A percentile compares a stretch with the other conserved stretches of the same genome.
phyloP scores from a whole-genome alignment of 2,329 filamentous ascomycete species.

The Pseudopyricularia javanii region DNA sequence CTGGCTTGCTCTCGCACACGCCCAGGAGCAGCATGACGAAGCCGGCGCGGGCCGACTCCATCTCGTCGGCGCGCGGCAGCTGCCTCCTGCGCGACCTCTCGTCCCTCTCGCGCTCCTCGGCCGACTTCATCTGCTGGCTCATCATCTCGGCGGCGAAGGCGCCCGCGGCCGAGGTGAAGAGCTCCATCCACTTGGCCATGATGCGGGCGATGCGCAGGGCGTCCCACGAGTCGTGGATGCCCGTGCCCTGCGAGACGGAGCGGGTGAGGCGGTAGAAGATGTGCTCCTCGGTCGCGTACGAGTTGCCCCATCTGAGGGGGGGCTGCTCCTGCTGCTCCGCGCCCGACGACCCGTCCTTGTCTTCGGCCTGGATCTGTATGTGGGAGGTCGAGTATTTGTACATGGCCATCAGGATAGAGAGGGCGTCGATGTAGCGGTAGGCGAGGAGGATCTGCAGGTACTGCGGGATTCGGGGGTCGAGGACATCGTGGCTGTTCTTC shows the following conservation, averaged over 20 bases:
- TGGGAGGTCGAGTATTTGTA: slow-evolving; percentile 46
- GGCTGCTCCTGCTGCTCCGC: slow-evolving; percentile 6
- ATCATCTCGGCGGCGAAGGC: slow-evolving; percentile 35
- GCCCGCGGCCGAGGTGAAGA: slow-evolving; percentile 39
- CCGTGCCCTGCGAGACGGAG: slow-evolving; percentile 52
- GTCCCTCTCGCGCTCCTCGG: slow-evolving; percentile 7
- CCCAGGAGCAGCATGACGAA: slow-evolving; percentile 52
- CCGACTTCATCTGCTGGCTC: slow-evolving; percentile 17
- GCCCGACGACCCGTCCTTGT: slow-evolving; percentile 5
- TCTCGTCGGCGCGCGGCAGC: slow-evolving; percentile 36
- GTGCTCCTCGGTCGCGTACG: slow-evolving; percentile 65
- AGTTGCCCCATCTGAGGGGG: slow-evolving; percentile 37
- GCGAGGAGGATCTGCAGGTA: slow-evolving; percentile 45
- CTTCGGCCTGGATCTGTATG: slow-evolving; percentile 12
- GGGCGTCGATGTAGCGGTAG: slow-evolving; percentile 37
- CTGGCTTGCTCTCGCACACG: slow-evolving; percentile 44
- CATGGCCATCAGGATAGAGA: slow-evolving; percentile 41
- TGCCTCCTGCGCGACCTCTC: slow-evolving; percentile 11
- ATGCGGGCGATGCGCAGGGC: slow-evolving; percentile 35
- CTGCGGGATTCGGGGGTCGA: slow-evolving; percentile 46
- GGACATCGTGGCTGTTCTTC: slow-evolving; percentile 29
- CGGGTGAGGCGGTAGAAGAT: slow-evolving; percentile 90
- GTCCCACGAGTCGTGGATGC: slow-evolving; percentile 32
- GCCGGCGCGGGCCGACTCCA: slow-evolving; percentile 47
- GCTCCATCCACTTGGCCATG: slow-evolving; percentile 45